Evolutionary conservation across 176 grass and related monocot species (phyloP).

Genomic region (Carex parvula): DNA sequence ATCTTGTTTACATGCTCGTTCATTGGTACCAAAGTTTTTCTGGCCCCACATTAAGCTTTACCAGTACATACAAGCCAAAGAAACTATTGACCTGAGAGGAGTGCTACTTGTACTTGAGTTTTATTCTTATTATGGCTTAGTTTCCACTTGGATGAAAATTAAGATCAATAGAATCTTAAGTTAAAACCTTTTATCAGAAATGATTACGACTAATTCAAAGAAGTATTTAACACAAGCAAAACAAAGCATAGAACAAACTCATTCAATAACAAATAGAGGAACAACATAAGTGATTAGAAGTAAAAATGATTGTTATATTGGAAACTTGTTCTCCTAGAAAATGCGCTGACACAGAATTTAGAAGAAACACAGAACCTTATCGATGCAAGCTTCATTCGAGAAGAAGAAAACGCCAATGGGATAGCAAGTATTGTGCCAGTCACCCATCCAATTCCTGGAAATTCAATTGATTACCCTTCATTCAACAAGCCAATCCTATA

Average conservation of each 20-base stretch:
- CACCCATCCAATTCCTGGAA: too few relatives aligned
- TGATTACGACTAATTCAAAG: not conserved
- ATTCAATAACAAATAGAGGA: not conserved
- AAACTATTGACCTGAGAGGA: not conserved
- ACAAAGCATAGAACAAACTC: not conserved
- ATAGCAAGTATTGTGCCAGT: too few relatives aligned
- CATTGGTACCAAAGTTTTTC: too few relatives aligned
- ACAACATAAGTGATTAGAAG: conserved; percentile 5
- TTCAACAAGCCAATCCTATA: too few relatives aligned
- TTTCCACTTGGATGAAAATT: not conserved
- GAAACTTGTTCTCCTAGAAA: too few relatives aligned
- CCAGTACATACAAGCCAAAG: too few relatives aligned
- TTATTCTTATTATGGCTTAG: not conserved
- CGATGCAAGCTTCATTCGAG: too few relatives aligned
- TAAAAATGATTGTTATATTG: not conserved
- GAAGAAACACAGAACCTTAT: too few relatives aligned
- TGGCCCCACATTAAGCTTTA: too few relatives aligned
- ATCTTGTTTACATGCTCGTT: not conserved
- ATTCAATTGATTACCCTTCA: too few relatives aligned
- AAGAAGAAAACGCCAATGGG: too few relatives aligned
- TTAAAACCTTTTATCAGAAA: not conserved
- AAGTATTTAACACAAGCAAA: not conserved
- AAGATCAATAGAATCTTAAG: not conserved
- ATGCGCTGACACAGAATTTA: too few relatives aligned
- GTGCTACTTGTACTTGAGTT: not conserved